Evolutionary conservation across 2,329 filamentous ascomycete genomes (phyloP).

Genomic region (Trichophyton verrucosum): DNA sequence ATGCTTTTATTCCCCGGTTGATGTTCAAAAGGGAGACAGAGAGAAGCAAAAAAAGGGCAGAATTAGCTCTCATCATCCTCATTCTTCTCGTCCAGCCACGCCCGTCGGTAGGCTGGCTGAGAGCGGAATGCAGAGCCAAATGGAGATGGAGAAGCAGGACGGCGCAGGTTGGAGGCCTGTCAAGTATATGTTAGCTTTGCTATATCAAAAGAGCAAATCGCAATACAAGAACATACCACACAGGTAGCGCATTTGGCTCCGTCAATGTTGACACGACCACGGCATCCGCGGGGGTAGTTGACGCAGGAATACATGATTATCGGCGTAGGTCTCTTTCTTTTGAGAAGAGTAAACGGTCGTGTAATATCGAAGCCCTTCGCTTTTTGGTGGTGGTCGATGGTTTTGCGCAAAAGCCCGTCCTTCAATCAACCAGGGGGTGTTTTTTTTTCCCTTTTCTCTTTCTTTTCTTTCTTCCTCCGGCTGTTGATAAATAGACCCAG

Average conservation of each 20-base stretch:
- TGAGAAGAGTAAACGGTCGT: not conserved
- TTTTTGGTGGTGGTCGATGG: not conserved
- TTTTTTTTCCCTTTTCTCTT: too few species aligned
- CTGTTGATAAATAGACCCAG: not conserved
- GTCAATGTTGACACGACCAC: slow-evolving; percentile 33
- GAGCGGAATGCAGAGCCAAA: slow-evolving; percentile 20
- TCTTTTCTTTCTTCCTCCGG: not conserved
- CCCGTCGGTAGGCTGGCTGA: slow-evolving; percentile 11
- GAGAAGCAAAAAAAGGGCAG: not conserved
- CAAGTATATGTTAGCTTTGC: slow-evolving; percentile 14
- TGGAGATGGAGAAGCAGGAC: slow-evolving; percentile 28
- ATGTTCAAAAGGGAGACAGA: not conserved
- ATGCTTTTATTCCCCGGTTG: not conserved
- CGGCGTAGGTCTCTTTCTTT: not conserved
- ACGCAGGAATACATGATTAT: slow-evolving; percentile 35
- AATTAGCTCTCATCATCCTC: not conserved
- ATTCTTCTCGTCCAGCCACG: slow-evolving; percentile 7
- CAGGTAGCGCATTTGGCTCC: slow-evolving; percentile 36
- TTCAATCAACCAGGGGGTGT: not conserved
- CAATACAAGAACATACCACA: slow-evolving; percentile 24
- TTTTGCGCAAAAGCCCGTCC: not conserved
- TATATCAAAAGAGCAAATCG: not conserved
- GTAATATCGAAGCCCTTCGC: not conserved
- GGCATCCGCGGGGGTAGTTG: slow-evolving; percentile 37
- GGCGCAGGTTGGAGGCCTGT: slow-evolving; percentile 28